Conservation (phyloP, 768 basidiomycete species). For the Hygrocybe punicea region DNA sequence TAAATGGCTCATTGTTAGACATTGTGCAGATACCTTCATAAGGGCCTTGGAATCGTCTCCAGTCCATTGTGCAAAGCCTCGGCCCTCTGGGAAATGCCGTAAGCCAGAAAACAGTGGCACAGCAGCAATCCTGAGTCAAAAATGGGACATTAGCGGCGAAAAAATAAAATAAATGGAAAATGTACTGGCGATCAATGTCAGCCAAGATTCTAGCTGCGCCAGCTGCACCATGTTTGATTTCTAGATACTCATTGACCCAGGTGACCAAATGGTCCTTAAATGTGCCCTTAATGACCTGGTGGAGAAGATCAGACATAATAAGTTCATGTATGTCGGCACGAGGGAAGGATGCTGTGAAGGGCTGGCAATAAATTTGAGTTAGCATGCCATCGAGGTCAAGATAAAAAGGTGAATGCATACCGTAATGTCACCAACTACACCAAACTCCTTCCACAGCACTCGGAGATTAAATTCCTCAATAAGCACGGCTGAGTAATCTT, state of each 20-base stretch:
- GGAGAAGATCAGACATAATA: slow-evolving; percentile 34
- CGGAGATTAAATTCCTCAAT: too few species aligned
- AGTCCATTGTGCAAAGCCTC: slow-evolving; percentile 10
- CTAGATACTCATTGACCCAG: slow-evolving; percentile 35
- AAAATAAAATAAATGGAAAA: background rate
- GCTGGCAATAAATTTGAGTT: slow-evolving; percentile 17
- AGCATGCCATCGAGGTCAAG: too few species aligned
- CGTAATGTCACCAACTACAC: too few species aligned
- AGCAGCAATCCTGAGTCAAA: slow-evolving; percentile 3
- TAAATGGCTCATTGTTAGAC: background rate
- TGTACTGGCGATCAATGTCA: slow-evolving; percentile 29
- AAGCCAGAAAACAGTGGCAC: slow-evolving; percentile 4
- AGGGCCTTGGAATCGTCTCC: slow-evolving; percentile 12
- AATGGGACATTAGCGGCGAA: background rate
- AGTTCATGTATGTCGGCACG: slow-evolving; percentile 36
- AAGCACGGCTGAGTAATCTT: too few species aligned
- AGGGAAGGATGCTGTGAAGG: slow-evolving; percentile 34
- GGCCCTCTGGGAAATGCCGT: slow-evolving; percentile 6
- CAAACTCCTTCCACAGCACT: too few species aligned
- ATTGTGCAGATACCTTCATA: slow-evolving; percentile 4
- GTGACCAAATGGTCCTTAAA: slow-evolving; percentile 42
- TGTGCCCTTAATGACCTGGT: slow-evolving; percentile 41
- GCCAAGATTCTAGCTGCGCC: slow-evolving; percentile 26
- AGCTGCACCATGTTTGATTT: slow-evolving; percentile 11
- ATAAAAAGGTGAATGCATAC: too few species aligned